Base-by-base conservation (phyloP, 345 rosid species). In the Kandelia obovata region DNA sequence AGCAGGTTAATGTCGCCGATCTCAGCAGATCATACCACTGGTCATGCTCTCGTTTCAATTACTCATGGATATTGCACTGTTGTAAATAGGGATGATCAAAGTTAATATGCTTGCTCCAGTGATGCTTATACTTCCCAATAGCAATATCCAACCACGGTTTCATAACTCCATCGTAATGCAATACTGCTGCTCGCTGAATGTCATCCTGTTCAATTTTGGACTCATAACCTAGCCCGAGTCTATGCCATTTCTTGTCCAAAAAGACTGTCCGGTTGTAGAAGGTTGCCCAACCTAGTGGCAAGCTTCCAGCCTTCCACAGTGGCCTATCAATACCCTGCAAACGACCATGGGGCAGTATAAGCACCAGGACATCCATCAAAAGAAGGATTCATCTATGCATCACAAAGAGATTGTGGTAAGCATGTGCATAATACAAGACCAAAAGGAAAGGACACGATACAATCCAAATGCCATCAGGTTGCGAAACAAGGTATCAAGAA, bases 61-160 rank as follows among this genome's bases (percentile, higher is more conserved):
- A 91, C 61, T 65, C 72, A 1, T 89, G 98, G 34, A 76, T 66
- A 66, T 76, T 76, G 72, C 79, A 76, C 57, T 62, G 75, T 25
- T 71, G 79, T 20, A 76, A 65, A 52, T 61, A 47, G 1, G 65
- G 62, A 53, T 71, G 35, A 28, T 76, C 68, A 27, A 60, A 71
- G 67, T 66, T 56, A 58, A 76, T 23, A 60, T 65, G 62, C 46
- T 61, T 61, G 71, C 64, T 76, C 79, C 79, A 76, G 68, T 66
- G 71, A 43, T 47, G 16, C 65, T 55, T 76, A 25, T 66, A 71
- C 71, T 34, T 67, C 17, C 68, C 43, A 9, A 57, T 21, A 9
- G 72, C 66, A 17, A 76, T 76, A 57, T 76, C 73, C 47, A 67
- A 31, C 80, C 80, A 76, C 28, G 80, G 76, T 67, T 76, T 76